Evolutionary conservation across 1,139 yeast species (phyloP).

Genomic region (Blastobotrys arbuscula): DNA sequence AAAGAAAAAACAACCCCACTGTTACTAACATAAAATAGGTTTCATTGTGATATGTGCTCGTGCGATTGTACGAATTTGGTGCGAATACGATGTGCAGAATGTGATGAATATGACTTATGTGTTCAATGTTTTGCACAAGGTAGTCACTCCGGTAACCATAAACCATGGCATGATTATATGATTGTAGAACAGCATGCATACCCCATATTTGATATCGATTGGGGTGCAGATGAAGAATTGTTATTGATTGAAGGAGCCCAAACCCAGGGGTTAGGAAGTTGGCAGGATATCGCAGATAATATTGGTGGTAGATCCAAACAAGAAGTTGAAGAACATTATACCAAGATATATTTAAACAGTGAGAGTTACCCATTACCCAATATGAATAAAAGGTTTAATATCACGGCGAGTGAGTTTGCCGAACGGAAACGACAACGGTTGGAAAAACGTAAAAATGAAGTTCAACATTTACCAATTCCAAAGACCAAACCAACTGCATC

Average conservation of each 20-base stretch:
- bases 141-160: conserved; percentile 70
- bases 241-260: conserved; percentile 87
- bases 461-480: conserved; percentile 49
- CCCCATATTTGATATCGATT: conserved; percentile 81
- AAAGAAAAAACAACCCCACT: conserved; percentile 1
- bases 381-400: conserved; percentile 61
- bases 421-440: conserved; percentile 63
- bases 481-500: conserved; percentile 86
- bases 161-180: conserved; percentile 90
- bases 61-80: conserved; percentile 91
- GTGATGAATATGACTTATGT: conserved; percentile 90
- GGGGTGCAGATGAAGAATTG: conserved; percentile 99
- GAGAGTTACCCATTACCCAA: conserved; percentile 66
- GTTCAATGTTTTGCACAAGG: conserved; percentile 96
- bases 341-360: conserved; percentile 61
- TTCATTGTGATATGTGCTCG: conserved; percentile 93
- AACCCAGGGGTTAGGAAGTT: conserved; percentile 85
- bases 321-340: conserved; percentile 83
- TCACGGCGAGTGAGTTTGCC: conserved; percentile 66
- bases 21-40: conserved; percentile 28
- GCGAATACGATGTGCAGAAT: conserved; percentile 83
- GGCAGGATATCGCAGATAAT: conserved; percentile 96
- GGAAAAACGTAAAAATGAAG: conserved; percentile 55
- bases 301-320: conserved; percentile 90
- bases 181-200: conserved; percentile 92